These are phyloP conservation scores for Micractinium conductrix DNA, from an alignment of 139 green algal species.

Conservation along the genomic window DNA sequence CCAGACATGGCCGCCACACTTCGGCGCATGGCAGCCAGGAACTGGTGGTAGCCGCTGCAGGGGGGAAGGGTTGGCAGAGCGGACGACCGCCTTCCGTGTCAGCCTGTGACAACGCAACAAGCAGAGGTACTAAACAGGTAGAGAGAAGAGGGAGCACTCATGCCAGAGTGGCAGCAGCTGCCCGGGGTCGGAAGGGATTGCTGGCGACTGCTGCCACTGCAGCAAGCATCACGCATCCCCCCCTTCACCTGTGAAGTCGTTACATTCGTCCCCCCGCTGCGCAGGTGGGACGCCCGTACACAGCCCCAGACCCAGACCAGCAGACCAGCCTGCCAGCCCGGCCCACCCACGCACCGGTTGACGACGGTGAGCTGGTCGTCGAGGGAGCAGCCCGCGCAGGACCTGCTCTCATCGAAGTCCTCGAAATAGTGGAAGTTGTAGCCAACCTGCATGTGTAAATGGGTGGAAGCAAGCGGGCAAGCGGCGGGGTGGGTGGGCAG, in stretches of 20 bases:
- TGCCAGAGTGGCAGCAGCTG: too few relatives aligned
- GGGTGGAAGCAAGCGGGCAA: neutral
- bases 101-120: neutral
- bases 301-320: too few relatives aligned
- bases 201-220: too few relatives aligned
- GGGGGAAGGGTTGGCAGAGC: neutral
- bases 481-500: neutral
- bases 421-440: slow-evolving; percentile 44
- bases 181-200: too few relatives aligned
- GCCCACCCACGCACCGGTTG: slow-evolving; percentile 42
- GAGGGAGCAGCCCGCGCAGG: slow-evolving; percentile 45
- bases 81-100: too few relatives aligned
- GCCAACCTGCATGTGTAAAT: neutral
- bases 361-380: slow-evolving; percentile 31
- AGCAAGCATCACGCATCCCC: too few relatives aligned
- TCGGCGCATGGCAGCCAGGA: neutral
- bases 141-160: too few relatives aligned
- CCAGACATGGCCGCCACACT: too few relatives aligned
- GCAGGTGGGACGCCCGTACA: too few relatives aligned
- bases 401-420: neutral
- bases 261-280: too few relatives aligned
- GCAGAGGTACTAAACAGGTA: neutral
- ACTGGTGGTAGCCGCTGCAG: slow-evolving; percentile 30
- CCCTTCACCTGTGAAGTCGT: too few relatives aligned
- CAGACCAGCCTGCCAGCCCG: too few relatives aligned